These are phyloP conservation scores for Didymella glomerata DNA, from an alignment of 2,329 filamentous ascomycete genomes.

Conservation along the genomic window DNA sequence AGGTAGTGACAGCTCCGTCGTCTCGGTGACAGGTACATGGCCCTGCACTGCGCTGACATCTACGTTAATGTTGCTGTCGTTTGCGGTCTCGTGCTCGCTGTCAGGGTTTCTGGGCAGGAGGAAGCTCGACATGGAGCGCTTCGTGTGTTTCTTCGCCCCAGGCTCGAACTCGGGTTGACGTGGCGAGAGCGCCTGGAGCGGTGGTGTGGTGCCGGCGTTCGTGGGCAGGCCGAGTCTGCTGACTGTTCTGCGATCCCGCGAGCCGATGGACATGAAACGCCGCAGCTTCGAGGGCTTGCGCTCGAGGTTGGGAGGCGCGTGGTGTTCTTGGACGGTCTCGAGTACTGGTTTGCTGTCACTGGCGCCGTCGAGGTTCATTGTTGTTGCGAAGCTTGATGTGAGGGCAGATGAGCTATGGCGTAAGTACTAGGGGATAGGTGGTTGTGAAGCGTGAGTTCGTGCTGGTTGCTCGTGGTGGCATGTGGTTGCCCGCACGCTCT, in stretches of 20 bases:
- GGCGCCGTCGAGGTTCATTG: constrained; percentile 4
- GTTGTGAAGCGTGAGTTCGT: not conserved
- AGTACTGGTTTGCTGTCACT: constrained; percentile 1
- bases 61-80: not conserved
- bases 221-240: not conserved
- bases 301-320: not conserved
- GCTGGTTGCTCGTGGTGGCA: not conserved
- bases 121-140: constrained; percentile 9
- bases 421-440: not conserved
- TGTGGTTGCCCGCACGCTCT: constrained; percentile 7
- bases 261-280: constrained; percentile 18
- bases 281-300: constrained; percentile 9
- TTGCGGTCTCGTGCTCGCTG: not conserved
- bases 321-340: not conserved
- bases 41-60: not conserved
- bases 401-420: not conserved
- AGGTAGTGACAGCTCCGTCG: not conserved
- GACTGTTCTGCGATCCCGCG: not conserved
- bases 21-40: not conserved
- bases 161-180: not conserved
- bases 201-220: not conserved
- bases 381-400: not conserved
- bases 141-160: not conserved
- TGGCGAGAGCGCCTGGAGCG: constrained; percentile 2
- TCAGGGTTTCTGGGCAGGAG: not conserved